phyloP scores from a whole-genome alignment of 139 green algal genomes.

The Haematococcus lacustris region DNA sequence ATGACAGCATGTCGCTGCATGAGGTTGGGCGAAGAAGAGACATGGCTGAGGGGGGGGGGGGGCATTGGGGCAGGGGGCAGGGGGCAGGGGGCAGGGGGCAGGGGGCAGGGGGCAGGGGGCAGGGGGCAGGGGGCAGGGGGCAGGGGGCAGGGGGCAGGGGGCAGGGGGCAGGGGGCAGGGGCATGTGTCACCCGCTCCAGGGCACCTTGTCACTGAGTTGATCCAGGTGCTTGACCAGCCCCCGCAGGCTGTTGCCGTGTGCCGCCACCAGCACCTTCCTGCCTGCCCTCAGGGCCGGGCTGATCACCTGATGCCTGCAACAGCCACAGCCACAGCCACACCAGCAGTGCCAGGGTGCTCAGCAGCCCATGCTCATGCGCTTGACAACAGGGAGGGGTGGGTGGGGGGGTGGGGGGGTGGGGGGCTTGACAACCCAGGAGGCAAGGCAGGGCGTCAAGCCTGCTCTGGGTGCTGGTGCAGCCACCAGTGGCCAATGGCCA shows the following conservation, averaged over 20 bases:
- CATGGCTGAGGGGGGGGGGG: too few relatives aligned
- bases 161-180: too few relatives aligned
- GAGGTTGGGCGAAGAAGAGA: too few relatives aligned
- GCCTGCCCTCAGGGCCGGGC: conserved; percentile 14
- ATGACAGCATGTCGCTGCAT: too few relatives aligned
- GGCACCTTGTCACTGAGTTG: conserved; percentile 20
- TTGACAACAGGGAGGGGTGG: background rate
- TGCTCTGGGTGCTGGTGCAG: background rate
- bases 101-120: too few relatives aligned
- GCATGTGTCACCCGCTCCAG: too few relatives aligned
- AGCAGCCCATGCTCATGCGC: background rate
- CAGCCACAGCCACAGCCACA: background rate
- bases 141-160: too few relatives aligned
- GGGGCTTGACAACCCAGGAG: background rate
- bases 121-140: too few relatives aligned
- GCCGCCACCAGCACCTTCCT: conserved; percentile 15
- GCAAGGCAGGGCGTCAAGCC: background rate
- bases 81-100: too few relatives aligned
- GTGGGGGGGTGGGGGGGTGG: background rate
- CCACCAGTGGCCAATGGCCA: too few relatives aligned
- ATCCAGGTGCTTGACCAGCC: conserved; percentile 35
- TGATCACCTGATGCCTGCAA: conserved; percentile 13
- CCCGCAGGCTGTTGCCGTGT: conserved; percentile 30
- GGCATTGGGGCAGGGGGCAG: too few relatives aligned
- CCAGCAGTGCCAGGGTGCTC: background rate